phyloP scores from a whole-genome alignment of 139 green algal species.

The Prasinococcaceae sp. region DNA sequence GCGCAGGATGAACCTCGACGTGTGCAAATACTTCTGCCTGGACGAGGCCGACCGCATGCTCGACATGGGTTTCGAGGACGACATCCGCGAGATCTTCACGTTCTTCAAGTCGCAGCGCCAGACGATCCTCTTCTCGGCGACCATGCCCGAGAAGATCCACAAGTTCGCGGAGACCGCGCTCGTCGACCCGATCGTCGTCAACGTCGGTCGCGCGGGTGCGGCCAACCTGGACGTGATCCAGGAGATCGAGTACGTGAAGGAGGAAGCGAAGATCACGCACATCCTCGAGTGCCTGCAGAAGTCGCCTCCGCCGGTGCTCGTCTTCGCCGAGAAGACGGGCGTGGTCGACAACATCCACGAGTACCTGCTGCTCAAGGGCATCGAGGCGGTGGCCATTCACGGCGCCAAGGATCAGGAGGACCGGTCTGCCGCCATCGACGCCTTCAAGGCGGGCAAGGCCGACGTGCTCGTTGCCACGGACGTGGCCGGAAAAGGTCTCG shows the following conservation, averaged over 20 bases:
- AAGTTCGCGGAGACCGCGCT: slow-evolving; percentile 89
- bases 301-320: slow-evolving; percentile 86
- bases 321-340: slow-evolving; percentile 95
- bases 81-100: slow-evolving; percentile 54
- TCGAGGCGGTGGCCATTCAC: slow-evolving; percentile 92
- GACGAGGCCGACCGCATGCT: slow-evolving; percentile 98
- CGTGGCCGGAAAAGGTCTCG: slow-evolving; percentile 77
- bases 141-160: slow-evolving; percentile 96
- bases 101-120: slow-evolving; percentile 81
- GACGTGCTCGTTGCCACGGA: slow-evolving; percentile 97
- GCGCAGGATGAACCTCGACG: slow-evolving; percentile 77
- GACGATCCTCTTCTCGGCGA: slow-evolving; percentile 95
- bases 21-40: slow-evolving; percentile 80
- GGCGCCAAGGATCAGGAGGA: slow-evolving; percentile 94
- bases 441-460: slow-evolving; percentile 70
- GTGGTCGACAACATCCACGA: slow-evolving; percentile 96
- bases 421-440: slow-evolving; percentile 58
- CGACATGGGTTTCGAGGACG: slow-evolving; percentile 88
- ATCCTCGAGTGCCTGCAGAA: slow-evolving; percentile 95
- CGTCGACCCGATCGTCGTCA: slow-evolving; percentile 80
- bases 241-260: slow-evolving; percentile 95
- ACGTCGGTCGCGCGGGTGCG: slow-evolving; percentile 77
- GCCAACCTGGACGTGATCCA: slow-evolving; percentile 95
- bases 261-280: slow-evolving; percentile 87
- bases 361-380: slow-evolving; percentile 55